These are phyloP conservation scores for Wickerhamiella musiphila DNA, from an alignment of 805 yeast genomes.

Conservation along the genomic window DNA sequence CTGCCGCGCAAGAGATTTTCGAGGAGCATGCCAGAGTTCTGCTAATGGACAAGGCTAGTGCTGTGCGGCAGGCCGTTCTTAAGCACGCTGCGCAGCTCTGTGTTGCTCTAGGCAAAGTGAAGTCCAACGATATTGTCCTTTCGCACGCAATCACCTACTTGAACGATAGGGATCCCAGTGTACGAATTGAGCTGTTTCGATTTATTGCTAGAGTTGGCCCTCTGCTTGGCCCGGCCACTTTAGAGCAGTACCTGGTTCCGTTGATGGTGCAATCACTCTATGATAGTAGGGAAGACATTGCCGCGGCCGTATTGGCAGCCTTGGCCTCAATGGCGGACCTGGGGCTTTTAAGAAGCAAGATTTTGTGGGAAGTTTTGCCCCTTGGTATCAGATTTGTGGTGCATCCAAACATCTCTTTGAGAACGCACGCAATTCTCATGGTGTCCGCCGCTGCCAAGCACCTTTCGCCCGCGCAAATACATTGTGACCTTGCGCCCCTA, in stretches of 20 bases:
- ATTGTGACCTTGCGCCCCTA: slow-evolving; percentile 69
- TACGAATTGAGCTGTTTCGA: slow-evolving; percentile 55
- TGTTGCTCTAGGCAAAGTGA: slow-evolving; percentile 67
- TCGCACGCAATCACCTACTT: slow-evolving; percentile 85
- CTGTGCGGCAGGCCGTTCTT: slow-evolving; percentile 54
- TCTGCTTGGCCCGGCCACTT: slow-evolving; percentile 60
- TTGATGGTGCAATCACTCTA: slow-evolving; percentile 63
- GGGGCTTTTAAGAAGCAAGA: slow-evolving; percentile 35
- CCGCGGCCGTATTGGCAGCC: slow-evolving; percentile 45
- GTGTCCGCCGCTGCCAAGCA: slow-evolving; percentile 45
- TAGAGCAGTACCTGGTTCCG: slow-evolving; percentile 82
- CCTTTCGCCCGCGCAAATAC: slow-evolving; percentile 58
- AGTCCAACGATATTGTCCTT: slow-evolving; percentile 70
- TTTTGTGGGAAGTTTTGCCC: slow-evolving; percentile 37
- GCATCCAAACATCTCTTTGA: slow-evolving; percentile 78
- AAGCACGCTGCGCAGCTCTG: slow-evolving; percentile 62
- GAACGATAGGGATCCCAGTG: slow-evolving; percentile 54
- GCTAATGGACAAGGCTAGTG: slow-evolving; percentile 49
- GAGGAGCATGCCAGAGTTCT: slow-evolving; percentile 48
- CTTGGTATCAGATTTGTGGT: slow-evolving; percentile 40
- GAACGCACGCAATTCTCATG: slow-evolving; percentile 48
- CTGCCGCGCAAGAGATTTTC: slow-evolving; percentile 28
- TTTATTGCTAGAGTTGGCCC: slow-evolving; percentile 60
- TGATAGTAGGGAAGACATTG: slow-evolving; percentile 68
- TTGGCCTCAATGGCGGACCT: slow-evolving; percentile 38